Conservation (phyloP, 1,284 basidiomycete species). For the Leccinum griseonigrum region DNA sequence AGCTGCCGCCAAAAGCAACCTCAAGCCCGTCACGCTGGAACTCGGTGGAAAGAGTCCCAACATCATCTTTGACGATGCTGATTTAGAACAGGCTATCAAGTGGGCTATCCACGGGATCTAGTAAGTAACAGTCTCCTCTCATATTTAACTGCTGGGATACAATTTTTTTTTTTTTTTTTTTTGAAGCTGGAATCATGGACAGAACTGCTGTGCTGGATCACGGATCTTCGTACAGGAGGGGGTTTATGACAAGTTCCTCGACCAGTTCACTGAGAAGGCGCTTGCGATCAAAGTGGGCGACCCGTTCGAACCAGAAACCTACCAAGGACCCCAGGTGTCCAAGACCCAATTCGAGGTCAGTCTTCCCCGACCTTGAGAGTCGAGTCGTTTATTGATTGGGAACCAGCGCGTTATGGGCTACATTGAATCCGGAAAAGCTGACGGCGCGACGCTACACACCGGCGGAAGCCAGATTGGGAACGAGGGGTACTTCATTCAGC, state of each 20-base stretch:
- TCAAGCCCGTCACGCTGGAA: conserved; percentile 74
- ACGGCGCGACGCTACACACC: conserved; percentile 51
- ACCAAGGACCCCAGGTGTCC: conserved; percentile 76
- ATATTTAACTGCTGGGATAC: neutral
- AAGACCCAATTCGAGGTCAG: conserved; percentile 43
- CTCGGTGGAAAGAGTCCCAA: conserved; percentile 75
- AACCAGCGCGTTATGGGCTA: conserved; percentile 13
- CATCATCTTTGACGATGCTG: conserved; percentile 52
- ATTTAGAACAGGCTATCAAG: conserved; percentile 59
- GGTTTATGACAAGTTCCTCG: conserved; percentile 61
- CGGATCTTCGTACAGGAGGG: conserved; percentile 67
- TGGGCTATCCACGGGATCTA: conserved; percentile 71
- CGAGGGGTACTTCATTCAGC: conserved; percentile 55
- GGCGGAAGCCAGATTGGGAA: conserved; percentile 63
- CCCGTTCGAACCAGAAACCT: conserved; percentile 60
- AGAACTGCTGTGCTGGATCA: conserved; percentile 67
- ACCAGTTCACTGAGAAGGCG: conserved; percentile 46
- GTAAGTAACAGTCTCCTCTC: conserved; percentile 13
- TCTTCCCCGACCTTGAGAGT: neutral
- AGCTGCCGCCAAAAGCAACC: conserved; percentile 62
- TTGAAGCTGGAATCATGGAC: conserved; percentile 63
- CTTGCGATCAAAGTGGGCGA: conserved; percentile 57
- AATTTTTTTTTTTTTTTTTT: neutral
- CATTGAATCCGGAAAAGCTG: conserved; percentile 11
- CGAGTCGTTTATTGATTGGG: neutral